Base-by-base conservation (phyloP, 768 basidiomycete species). In the Phlebiopsis flavidoalba region DNA sequence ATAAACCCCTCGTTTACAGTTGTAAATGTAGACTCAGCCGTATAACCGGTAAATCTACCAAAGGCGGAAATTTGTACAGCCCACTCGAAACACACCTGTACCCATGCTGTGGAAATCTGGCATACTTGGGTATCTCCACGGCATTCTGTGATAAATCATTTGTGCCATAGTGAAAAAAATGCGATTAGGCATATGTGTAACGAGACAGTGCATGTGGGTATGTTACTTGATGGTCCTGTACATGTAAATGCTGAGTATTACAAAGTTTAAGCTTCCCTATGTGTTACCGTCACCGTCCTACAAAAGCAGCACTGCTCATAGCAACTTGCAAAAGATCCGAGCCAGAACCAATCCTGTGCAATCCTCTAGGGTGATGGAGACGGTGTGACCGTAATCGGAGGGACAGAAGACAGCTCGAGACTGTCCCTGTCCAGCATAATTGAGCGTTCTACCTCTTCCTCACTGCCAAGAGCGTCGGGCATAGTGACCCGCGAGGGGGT, bases 321-420 rank as follows among this genome's bases (percentile, higher is more conserved):
- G 17, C 40, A 43, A 43, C 11, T 43, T 43, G 17, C 40, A 17
- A 43, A 17, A 4, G 40, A 36, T 53, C 33, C 52, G 36, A 35
- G 15, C 33, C 10, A 36, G 19, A 58, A 51, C 45, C 53, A 17
- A 43, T 43, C 40, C 40, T 43, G 40, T 43, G 40, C 19, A 46
- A 51, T 48, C 31, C 19, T 53, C 49, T 48, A 53, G 22, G 54
- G 66, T 70, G 69, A 74, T 58, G 75, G 64, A 15, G 66, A 75
- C 60, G 73, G 76, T 31, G 79, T 79, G 36, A 80, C 73, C 17
- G 74, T 79, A 60, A 80, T 81, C 19, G 79, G 78, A 17, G 80
- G 79, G 6, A 75, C 48, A 26, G 59, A 60, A 10, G 48, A 26
- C 2, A 63, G 61, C 47, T 61, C 51, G 2, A 69, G 63, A 21